Evolutionary conservation across 2,329 filamentous ascomycete genomes (phyloP), one percentile per base, ranked within the genome.

Genomic region (Bipolaris cookei): DNA sequence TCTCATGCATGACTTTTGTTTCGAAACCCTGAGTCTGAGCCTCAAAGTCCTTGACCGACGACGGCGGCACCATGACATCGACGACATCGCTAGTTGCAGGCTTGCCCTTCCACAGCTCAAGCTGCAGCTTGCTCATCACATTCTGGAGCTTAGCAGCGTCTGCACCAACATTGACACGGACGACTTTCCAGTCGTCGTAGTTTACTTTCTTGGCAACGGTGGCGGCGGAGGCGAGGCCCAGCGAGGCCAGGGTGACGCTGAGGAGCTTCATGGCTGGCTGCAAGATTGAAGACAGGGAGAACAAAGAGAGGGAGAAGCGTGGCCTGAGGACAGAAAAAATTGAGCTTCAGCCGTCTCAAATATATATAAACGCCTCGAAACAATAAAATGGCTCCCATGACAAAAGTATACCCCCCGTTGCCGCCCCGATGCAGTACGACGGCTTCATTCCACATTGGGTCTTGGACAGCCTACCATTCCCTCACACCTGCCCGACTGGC

Each of bases 161-260:
- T 21, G 65, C 56, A 32, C 68, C 70, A 10, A 73, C 71, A 38
- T 72, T 71, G 54, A 77, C 66, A 42, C 74, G 73, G 54, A 70
- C 74, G 14, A 76, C 75, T 51, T 75, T 75, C 68, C 67, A 76
- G 53, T 71, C 69, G 45, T 71, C 69, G 58, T 77, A 77, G 61
- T 59, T 69, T 60, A 72, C 61, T 35, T 65, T 69, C 42, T 61
- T 68, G 11, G 68, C 54, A 35, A 75, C 70, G 8, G 71, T 66
- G 34, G 68, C 70, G 10, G 73, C 73, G 50, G 72, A 75, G 16
- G 56, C 70, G 46, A 75, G 64, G 54, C 72, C 68, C 21, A 72
- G 47, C 35, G 68, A 71, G 44, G 74, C 70, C 54, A 75, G 63
- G 38, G 63, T 56, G 37, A 69, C 46, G 46, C 63, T 57, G 50